Conservation (phyloP, 192 early-diverging fungal genomes). For the Phycomyces nitens region DNA sequence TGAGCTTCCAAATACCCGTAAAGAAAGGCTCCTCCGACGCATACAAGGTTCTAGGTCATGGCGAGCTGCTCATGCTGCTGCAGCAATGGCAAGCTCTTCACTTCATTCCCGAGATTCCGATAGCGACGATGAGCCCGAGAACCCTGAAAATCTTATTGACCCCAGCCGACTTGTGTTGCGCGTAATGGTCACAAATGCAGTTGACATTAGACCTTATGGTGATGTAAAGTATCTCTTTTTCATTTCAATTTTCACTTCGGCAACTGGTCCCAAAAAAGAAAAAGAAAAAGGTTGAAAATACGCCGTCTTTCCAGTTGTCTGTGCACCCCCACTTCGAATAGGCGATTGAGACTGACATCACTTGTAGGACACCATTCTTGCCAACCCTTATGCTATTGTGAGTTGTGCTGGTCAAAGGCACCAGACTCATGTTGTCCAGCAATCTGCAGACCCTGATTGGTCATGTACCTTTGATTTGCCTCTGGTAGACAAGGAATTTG, state of each 20-base stretch:
- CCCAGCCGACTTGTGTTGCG: neutral
- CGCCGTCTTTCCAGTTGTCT: no score
- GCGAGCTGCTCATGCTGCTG: neutral
- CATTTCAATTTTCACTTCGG: no score
- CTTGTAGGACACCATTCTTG: no score
- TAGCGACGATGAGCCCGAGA: no score
- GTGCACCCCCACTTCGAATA: no score
- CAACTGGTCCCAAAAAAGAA: no score
- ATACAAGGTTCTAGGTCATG: neutral
- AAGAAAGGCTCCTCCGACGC: no score
- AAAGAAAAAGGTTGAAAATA: no score
- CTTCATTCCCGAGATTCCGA: neutral
- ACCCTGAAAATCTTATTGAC: neutral
- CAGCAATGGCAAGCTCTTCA: neutral
- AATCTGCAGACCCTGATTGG: constrained; percentile 65
- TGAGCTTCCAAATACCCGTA: neutral
- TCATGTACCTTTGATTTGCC: constrained; percentile 56
- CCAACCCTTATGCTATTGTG: constrained; percentile 43
- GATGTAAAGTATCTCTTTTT: neutral
- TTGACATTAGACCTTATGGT: neutral
- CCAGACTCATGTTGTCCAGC: constrained; percentile 57
- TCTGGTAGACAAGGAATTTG: constrained; percentile 21
- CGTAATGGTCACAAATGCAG: neutral
- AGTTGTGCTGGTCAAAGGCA: constrained; percentile 54
- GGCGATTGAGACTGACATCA: no score